Conservation (phyloP, 2,329 filamentous ascomycete genomes). For the Epichloe gansuensis region DNA sequence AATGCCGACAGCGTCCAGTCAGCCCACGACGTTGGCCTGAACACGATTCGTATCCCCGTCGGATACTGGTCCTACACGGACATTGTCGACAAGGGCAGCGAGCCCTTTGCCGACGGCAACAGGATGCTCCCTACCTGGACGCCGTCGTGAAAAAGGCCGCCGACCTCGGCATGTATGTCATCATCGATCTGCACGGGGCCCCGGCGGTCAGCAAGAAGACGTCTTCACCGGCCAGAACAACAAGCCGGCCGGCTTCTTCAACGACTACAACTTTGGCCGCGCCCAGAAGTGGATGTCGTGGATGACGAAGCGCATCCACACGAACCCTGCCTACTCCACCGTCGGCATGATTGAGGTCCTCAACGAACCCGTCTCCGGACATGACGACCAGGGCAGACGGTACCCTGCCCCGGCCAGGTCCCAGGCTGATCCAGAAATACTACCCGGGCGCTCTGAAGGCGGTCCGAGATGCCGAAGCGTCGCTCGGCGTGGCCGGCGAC, state of each 20-base stretch:
- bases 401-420: conserved; percentile 14
- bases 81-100: conserved; percentile 31
- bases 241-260: conserved; percentile 38
- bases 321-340: conserved; percentile 34
- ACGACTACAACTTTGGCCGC: conserved; percentile 41
- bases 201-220: conserved; percentile 32
- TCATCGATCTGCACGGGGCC: conserved; percentile 30
- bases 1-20: conserved; percentile 29
- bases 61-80: conserved; percentile 41
- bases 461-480: conserved; percentile 12
- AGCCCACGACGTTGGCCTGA: conserved; percentile 37
- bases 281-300: conserved; percentile 41
- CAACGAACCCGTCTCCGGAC: conserved; percentile 29
- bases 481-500: conserved; percentile 9
- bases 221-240: conserved; percentile 30
- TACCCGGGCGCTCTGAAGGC: conserved; percentile 14
- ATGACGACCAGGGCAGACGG: conserved; percentile 6
- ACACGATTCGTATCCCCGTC: conserved; percentile 40
- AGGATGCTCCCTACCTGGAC: conserved; percentile 20
- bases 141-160: conserved; percentile 19
- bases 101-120: conserved; percentile 31
- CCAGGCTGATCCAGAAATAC: conserved; percentile 10
- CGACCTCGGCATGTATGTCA: conserved; percentile 21
- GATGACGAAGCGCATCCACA: conserved; percentile 42
- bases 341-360: conserved; percentile 48